A percentile compares a stretch with the other conserved stretches of the same genome.
phyloP scores from a whole-genome alignment of 805 yeast species.

The Saturnispora sekii region DNA sequence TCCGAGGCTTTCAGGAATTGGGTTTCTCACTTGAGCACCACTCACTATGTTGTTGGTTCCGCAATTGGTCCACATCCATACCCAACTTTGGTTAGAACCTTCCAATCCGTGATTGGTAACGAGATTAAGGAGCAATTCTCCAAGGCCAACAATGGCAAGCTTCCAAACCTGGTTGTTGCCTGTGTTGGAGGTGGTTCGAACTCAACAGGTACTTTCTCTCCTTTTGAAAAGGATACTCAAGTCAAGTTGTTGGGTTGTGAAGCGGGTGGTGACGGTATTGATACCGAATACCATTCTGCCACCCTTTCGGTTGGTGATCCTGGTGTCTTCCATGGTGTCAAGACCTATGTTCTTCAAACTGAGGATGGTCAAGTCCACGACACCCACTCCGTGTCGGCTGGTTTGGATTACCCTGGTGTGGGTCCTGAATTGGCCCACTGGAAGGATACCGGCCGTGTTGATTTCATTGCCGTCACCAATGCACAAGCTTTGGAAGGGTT shows the following conservation, averaged over 20 bases:
- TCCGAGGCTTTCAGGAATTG: slow-evolving; percentile 93
- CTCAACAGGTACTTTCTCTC: slow-evolving; percentile 91
- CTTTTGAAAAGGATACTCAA: slow-evolving; percentile 71
- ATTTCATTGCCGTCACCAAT: slow-evolving; percentile 86
- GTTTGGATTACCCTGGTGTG: slow-evolving; percentile 98
- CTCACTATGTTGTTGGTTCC: slow-evolving; percentile 95
- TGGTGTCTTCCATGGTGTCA: slow-evolving; percentile 98
- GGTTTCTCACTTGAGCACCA: slow-evolving; percentile 79
- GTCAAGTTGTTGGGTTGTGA: slow-evolving; percentile 90
- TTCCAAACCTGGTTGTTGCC: slow-evolving; percentile 93
- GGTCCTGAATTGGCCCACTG: slow-evolving; percentile 96
- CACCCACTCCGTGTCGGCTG: slow-evolving; percentile 97
- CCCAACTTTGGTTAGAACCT: slow-evolving; percentile 95
- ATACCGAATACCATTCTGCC: slow-evolving; percentile 85
- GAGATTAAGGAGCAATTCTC: slow-evolving; percentile 91
- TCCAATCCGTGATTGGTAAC: slow-evolving; percentile 93
- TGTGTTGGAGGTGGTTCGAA: slow-evolving; percentile 99
- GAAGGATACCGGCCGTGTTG: slow-evolving; percentile 90
- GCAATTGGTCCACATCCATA: slow-evolving; percentile 99
- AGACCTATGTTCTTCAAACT: slow-evolving; percentile 85
- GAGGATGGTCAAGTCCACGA: slow-evolving; percentile 93
- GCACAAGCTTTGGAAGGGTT: slow-evolving; percentile 93
- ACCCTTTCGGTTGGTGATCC: slow-evolving; percentile 91
- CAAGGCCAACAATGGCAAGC: slow-evolving; percentile 63
- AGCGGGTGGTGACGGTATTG: slow-evolving; percentile 97